These are phyloP conservation scores for Datisca glomerata DNA, from an alignment of 306 rosid genomes.

Conservation along the genomic window DNA sequence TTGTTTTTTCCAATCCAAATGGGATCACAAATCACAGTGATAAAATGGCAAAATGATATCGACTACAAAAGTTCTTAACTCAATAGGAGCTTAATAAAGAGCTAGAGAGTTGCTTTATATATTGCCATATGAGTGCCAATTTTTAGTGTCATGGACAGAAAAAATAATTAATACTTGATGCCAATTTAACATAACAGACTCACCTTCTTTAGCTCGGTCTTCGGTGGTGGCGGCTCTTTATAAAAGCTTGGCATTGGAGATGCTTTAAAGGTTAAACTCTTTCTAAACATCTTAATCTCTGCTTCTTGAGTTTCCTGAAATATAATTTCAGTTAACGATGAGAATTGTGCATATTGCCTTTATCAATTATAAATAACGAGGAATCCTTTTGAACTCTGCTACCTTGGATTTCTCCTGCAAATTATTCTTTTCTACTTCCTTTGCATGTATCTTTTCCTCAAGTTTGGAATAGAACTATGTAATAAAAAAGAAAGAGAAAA, in stretches of 20 bases:
- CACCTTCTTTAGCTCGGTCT: conserved; percentile 60
- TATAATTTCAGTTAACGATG: conserved; percentile 5
- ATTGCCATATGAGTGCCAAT: background rate
- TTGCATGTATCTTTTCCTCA: conserved; percentile 95
- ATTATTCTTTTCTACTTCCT: conserved; percentile 77
- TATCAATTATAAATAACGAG: conserved; percentile 3
- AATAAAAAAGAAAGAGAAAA: conserved; percentile 10
- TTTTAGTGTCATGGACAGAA: too few species aligned
- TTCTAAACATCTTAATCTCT: conserved; percentile 56
- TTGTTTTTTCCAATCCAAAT: too few species aligned
- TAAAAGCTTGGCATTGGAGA: conserved; percentile 78
- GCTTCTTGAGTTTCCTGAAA: conserved; percentile 86
- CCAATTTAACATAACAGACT: too few species aligned
- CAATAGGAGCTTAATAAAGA: too few species aligned
- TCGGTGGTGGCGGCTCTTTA: conserved; percentile 68
- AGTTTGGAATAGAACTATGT: conserved; percentile 86
- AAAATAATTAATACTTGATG: too few species aligned
- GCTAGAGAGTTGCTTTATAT: too few species aligned
- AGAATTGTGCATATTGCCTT: conserved; percentile 9
- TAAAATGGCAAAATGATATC: too few species aligned
- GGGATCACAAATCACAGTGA: too few species aligned
- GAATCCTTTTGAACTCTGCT: conserved; percentile 18
- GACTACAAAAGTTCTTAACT: too few species aligned
- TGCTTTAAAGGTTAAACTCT: conserved; percentile 57
- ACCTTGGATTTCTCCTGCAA: conserved; percentile 95